Evolutionary conservation across 495 filamentous ascomycete genomes (phyloP), one percentile per base, ranked within the genome.

Genomic region (Mycothermus thermophilus): DNA sequence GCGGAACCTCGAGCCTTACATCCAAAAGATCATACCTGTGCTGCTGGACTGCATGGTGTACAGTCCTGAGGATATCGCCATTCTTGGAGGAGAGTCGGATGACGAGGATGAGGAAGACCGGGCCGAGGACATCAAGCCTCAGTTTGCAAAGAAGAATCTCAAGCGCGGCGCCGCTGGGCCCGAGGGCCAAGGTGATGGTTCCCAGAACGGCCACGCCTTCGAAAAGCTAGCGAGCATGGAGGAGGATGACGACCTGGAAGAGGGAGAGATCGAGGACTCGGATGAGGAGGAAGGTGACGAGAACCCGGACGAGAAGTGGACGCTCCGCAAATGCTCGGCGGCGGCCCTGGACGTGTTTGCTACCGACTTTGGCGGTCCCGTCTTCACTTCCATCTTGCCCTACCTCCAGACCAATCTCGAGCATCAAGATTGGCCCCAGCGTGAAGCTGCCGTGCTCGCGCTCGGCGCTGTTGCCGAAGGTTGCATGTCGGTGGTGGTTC

Each of bases 31-130:
- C 30, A 75, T 99, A 12, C 88, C 90, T 0, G 79, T 95, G 11
- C 59, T 99, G 27, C 71, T 99, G 2, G 75, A 88, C 39, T 88
- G 83, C 48, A 99, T 99, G 90, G 75, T 96, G 11, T 99, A 96
- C 46, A 79, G 81, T 46, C 81, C 93, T 41, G 90, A 96, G 36
- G 92, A 96, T 40, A 85, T 93, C 34, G 69, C 82, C 30, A 66
- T 83, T 16, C 59, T 96, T 17, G 84, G 83, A 41, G 81, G 73
- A 23, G 82, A 80, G 6, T 79, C 75, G 19, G 83, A 93, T 40
- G 87, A 96, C 61, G 92, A 92, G 27, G 87, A 94, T 16, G 66
- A 80, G 38, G 92, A 96, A 19, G 92, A 99, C 55, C 72, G 78
- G 6, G 79, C 74, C 13, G 72, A 96, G 52, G 90, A 99, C 51